Evolutionary conservation across 2,329 filamentous ascomycete genomes (phyloP).

Genomic region (Cladosporium halotolerans): DNA sequence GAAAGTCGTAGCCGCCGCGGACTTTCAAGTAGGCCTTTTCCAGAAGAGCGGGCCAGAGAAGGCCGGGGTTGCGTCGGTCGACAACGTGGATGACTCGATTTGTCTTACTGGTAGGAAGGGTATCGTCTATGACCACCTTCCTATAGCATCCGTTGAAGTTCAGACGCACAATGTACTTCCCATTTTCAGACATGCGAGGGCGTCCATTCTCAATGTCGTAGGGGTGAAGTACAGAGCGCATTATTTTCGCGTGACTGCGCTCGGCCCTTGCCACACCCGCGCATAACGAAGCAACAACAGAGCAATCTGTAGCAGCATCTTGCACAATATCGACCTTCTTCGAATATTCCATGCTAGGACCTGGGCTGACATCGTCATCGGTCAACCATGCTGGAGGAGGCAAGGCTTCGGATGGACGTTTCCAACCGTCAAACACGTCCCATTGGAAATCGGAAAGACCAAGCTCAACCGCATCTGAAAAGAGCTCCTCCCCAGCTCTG

Average conservation of each 20-base stretch:
- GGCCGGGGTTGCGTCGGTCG: constrained; percentile 71
- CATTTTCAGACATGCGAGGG: constrained; percentile 65
- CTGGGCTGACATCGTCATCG: constrained; percentile 24
- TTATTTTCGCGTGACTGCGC: constrained; percentile 64
- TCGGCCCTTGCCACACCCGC: constrained; percentile 66
- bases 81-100: constrained; percentile 77
- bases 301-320: constrained; percentile 93
- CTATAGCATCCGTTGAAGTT: constrained; percentile 94
- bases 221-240: constrained; percentile 69
- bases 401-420: constrained; percentile 65
- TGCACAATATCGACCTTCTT: constrained; percentile 77
- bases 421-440: constrained; percentile 77
- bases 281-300: constrained; percentile 91
- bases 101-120: constrained; percentile 70
- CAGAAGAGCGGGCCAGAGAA: constrained; percentile 85
- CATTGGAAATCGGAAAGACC: constrained; percentile 68
- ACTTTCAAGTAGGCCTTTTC: constrained; percentile 97
- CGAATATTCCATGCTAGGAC: constrained; percentile 52
- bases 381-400: constrained; percentile 37
- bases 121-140: constrained; percentile 81
- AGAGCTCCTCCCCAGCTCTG: constrained; percentile 47
- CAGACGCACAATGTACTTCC: constrained; percentile 86
- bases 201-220: constrained; percentile 54
- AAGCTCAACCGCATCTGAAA: constrained; percentile 61
- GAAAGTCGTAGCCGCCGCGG: constrained; percentile 92